These are phyloP conservation scores for Eimeria tenella DNA, from an alignment of 169 alveolate species.

Conservation along the genomic window DNA sequence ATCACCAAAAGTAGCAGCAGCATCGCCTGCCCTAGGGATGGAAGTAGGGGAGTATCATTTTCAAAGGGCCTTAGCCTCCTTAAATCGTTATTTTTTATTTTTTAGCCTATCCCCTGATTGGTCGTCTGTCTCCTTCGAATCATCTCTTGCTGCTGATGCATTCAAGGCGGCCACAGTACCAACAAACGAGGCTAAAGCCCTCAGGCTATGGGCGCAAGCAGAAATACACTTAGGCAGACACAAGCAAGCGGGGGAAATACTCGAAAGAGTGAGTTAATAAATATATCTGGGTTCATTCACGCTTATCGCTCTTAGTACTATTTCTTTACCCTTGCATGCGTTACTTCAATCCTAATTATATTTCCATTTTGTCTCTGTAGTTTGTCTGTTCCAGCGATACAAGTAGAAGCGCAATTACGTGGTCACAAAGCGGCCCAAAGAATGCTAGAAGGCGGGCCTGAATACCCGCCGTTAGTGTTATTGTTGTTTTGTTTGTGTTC, in stretches of 20 bases:
- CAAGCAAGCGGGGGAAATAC: not conserved
- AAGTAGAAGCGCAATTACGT: no score
- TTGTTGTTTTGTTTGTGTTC: no score
- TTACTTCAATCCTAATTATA: no score
- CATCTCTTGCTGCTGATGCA: conserved; percentile 47
- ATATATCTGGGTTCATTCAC: no score
- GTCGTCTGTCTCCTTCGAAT: not conserved
- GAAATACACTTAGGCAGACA: not conserved
- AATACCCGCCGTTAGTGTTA: no score
- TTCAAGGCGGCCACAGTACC: conserved; percentile 2
- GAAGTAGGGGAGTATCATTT: conserved; percentile 35
- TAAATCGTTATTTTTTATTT: not conserved
- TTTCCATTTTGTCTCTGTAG: no score
- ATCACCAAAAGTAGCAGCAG: not conserved
- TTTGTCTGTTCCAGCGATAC: no score
- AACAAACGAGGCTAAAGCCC: not conserved
- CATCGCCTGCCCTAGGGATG: not conserved
- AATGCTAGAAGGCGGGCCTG: no score
- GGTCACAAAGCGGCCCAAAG: no score
- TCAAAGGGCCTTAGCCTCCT: conserved; percentile 41
- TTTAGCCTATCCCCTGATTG: conserved; percentile 28
- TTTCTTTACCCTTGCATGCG: no score
- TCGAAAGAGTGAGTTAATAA: not conserved
- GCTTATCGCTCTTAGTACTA: no score
- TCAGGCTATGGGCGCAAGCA: conserved; percentile 19